phyloP scores from a whole-genome alignment of 108 stramenopile genomes.

The Skeletonema costatum region DNA sequence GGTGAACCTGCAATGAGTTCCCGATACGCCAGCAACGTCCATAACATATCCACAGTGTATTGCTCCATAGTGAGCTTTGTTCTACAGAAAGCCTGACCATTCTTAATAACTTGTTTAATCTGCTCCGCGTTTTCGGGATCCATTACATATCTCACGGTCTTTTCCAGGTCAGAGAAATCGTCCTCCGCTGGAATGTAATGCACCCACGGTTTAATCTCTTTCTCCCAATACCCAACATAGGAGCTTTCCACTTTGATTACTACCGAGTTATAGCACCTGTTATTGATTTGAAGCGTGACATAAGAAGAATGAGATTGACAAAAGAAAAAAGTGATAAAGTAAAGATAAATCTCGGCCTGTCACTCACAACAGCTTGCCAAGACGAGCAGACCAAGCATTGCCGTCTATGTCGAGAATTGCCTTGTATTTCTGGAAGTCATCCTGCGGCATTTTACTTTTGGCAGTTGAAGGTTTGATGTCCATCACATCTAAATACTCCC shows the following conservation, averaged over 20 bases:
- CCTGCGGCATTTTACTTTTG: constrained; percentile 14
- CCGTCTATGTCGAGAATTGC: constrained; percentile 58
- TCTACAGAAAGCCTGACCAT: constrained; percentile 44
- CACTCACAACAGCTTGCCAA: constrained; percentile 27
- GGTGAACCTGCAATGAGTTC: constrained; percentile 23
- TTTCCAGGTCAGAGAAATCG: constrained; percentile 33
- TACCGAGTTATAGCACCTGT: constrained; percentile 45
- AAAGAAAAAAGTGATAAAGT: neutral
- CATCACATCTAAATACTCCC: constrained; percentile 21
- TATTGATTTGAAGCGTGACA: neutral
- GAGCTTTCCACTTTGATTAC: constrained; percentile 49
- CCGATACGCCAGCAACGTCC: constrained; percentile 27
- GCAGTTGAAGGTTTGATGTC: constrained; percentile 7
- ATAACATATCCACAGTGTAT: constrained; percentile 30
- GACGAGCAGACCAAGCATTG: constrained; percentile 48
- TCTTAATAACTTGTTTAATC: constrained; percentile 37
- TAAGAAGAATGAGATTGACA: neutral
- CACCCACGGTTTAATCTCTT: constrained; percentile 41
- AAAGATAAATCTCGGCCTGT: neutral
- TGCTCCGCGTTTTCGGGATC: constrained; percentile 19
- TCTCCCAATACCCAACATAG: constrained; percentile 44
- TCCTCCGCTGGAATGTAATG: constrained; percentile 52
- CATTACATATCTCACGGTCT: constrained; percentile 32
- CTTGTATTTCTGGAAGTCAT: constrained; percentile 35
- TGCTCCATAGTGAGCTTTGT: constrained; percentile 37